Evolutionary conservation across 2,329 filamentous ascomycete genomes (phyloP), one percentile per base, ranked within the genome.

Genomic region (Colletotrichum neosansevieriae): DNA sequence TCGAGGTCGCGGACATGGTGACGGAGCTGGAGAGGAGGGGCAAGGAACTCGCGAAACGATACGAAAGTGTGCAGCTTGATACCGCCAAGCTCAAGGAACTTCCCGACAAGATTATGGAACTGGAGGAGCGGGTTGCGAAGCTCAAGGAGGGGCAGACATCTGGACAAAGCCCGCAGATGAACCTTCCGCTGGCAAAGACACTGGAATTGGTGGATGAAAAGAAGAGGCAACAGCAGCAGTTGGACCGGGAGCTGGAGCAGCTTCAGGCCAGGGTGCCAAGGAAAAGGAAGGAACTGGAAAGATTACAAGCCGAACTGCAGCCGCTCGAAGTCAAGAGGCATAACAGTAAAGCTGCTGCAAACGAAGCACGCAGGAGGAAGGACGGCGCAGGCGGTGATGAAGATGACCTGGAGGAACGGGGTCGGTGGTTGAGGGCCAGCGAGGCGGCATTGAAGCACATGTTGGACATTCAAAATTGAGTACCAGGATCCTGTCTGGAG

Each of bases 351-450:
- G 83, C 87, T 24, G 89, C 91, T 15, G 92, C 92, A n/a, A 87
- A 84, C 72, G 92, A 94, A 74, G 92, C 92, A 12, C 86, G 85
- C 77, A 83, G 88, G 74, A 85, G 91, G 73, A 91, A 89, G 76
- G 91, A 93, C 74, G 85, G 85, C 11, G 85, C 89, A 9, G 88
- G 88, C 5, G 91, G 90, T 6, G 87, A 89, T 47, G 88, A 88
- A 15, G 92, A 94, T 73, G 91, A 94, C 74, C 77, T 94, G 36
- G 92, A 94, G 76, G 90, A 92, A 78, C 86, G 89, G 73, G 92
- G 91, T 6, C 83, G 92, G 72, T 95, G 92, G 92, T 89, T 90
- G 79, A 86, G 88, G 72, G 90, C 89, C 17, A 89, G 88, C n/a
- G 91, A 94, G 75, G 80, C 82, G 9, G 85, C 83, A 12, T 77